These are phyloP conservation scores for Zygosaccharomyces sapae DNA, from an alignment of 1,139 yeast genomes.

Conservation along the genomic window DNA sequence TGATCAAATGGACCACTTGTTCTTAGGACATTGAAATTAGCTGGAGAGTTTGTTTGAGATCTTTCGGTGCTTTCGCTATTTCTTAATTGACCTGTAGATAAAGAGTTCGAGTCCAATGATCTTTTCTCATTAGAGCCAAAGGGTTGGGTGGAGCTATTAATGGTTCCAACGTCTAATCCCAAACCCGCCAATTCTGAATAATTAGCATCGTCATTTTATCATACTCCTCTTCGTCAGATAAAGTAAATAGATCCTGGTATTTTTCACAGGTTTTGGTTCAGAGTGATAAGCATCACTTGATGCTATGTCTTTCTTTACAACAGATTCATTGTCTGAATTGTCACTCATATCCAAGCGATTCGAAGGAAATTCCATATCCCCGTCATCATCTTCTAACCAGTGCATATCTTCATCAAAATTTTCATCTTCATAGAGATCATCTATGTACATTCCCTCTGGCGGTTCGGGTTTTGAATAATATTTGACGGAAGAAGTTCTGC, in stretches of 20 bases:
- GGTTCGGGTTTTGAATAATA: constrained; percentile 43
- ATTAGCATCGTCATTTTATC: constrained; percentile 5
- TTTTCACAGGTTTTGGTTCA: constrained; percentile 14
- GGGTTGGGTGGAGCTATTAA: not conserved
- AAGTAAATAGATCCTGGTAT: constrained; percentile 28
- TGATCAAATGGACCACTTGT: too few species aligned
- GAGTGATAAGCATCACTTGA: not conserved
- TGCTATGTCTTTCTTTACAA: not conserved
- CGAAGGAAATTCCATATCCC: constrained; percentile 37
- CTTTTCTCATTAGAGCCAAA: not conserved
- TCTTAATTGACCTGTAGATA: not conserved
- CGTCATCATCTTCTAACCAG: constrained; percentile 39
- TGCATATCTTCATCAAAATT: constrained; percentile 52
- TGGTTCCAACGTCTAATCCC: not conserved
- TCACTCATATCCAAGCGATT: constrained; percentile 34
- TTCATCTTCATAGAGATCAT: constrained; percentile 46
- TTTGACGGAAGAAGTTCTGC: constrained; percentile 59
- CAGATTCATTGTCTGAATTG: constrained; percentile 7
- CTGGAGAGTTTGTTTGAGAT: not conserved
- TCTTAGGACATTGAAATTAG: not conserved
- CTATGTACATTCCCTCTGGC: constrained; percentile 35
- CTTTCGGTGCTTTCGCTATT: not conserved
- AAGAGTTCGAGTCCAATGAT: not conserved
- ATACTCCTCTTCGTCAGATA: constrained; percentile 29
- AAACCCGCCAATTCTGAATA: not conserved